These are phyloP conservation scores for Xerocomus spinulosus DNA, from an alignment of 768 basidiomycete species.

Conservation along the genomic window DNA sequence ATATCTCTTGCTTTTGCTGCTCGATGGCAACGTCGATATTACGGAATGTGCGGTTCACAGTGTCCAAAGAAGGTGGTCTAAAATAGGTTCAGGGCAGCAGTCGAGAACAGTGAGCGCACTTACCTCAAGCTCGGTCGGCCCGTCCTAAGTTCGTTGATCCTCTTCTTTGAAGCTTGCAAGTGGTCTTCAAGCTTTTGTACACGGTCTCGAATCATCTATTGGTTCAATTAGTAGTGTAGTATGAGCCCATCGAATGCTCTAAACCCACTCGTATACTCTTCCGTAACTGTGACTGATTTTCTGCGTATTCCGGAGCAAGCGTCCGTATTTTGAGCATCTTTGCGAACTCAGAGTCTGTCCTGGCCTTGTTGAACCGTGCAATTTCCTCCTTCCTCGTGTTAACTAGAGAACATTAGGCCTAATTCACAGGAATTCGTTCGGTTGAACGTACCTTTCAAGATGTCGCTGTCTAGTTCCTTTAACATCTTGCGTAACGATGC, in stretches of 20 bases:
- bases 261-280: constrained; percentile 61
- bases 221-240: constrained; percentile 6
- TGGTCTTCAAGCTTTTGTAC: constrained; percentile 77
- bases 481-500: constrained; percentile 39
- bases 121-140: constrained; percentile 64
- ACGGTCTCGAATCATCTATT: constrained; percentile 63
- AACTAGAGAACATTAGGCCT: constrained; percentile 40
- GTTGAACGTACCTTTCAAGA: constrained; percentile 58
- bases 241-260: neutral
- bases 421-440: neutral
- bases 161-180: constrained; percentile 65
- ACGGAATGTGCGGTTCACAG: constrained; percentile 74
- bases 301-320: constrained; percentile 86
- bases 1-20: constrained; percentile 55
- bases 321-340: constrained; percentile 68
- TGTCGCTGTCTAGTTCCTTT: constrained; percentile 55
- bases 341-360: constrained; percentile 72
- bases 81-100: neutral
- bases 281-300: constrained; percentile 74
- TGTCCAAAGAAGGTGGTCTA: constrained; percentile 82
- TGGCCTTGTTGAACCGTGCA: constrained; percentile 70
- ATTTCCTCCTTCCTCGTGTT: constrained; percentile 83
- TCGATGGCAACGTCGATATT: constrained; percentile 75
- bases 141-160: constrained; percentile 54
- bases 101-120: constrained; percentile 17